Percentiles rank a stretch among this genome's conserved stretches.
Conservation (phyloP, 257 asterid genomes). For the Nemophila menziesii region DNA sequence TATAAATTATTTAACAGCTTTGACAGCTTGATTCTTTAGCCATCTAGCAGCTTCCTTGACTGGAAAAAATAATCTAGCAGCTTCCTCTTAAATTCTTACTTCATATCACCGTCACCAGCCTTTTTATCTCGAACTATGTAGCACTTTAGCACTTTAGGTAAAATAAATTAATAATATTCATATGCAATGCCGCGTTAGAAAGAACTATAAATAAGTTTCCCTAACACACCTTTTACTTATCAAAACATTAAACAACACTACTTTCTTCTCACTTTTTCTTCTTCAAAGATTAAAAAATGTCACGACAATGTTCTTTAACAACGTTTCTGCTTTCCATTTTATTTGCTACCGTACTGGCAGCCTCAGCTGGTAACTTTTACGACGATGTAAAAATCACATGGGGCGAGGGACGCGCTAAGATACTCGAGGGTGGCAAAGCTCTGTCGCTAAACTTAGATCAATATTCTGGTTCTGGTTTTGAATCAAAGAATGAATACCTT, state of each 20-base stretch:
- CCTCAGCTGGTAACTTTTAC: conserved; percentile 26
- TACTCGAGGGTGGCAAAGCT: conserved; percentile 24
- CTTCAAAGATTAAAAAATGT: not conserved
- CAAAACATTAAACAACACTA: not conserved
- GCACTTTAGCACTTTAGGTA: no score
- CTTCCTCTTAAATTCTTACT: not conserved
- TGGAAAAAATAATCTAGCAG: no score
- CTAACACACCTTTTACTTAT: not conserved
- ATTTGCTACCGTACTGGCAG: not conserved
- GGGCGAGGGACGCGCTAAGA: conserved; percentile 28
- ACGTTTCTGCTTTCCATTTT: conserved; percentile 2
- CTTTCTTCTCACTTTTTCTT: not conserved
- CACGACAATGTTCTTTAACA: not conserved
- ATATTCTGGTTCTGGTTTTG: conserved; percentile 38
- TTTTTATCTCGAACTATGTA: no score
- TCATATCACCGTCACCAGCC: not conserved
- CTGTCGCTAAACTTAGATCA: conserved; percentile 25
- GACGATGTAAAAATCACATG: conserved; percentile 19
- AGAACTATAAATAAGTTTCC: not conserved
- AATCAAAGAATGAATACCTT: conserved; percentile 27
- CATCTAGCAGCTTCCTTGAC: no score
- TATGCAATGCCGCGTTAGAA: not conserved
- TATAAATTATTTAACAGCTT: not conserved
- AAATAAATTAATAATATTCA: no score
- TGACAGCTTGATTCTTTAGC: no score